Conservation (phyloP, 2,329 filamentous ascomycete species). For the Pyricularia sp. region DNA sequence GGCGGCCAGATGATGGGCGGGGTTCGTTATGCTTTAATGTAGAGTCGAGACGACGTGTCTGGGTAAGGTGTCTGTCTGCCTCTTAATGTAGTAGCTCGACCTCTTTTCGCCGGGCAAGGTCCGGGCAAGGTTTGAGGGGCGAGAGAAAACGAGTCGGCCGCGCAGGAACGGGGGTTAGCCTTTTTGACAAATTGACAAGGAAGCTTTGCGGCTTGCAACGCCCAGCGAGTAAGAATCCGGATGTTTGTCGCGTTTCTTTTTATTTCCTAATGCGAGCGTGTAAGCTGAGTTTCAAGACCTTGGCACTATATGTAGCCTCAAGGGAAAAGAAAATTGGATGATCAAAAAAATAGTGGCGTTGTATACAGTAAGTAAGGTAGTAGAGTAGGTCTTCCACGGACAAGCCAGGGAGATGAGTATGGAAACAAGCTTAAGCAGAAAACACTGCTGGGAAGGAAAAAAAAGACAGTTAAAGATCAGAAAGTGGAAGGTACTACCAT, state of each 20-base stretch:
- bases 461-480: neutral
- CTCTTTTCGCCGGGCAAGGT: neutral
- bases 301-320: neutral
- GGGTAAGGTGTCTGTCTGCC: neutral
- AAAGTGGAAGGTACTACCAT: neutral
- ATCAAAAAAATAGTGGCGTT: neutral
- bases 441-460: neutral
- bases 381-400: too few relatives aligned
- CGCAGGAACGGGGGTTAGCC: neutral
- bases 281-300: neutral
- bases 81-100: neutral
- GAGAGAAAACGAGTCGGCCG: neutral
- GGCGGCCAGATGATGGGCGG: neutral
- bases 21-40: neutral
- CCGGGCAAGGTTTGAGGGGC: neutral
- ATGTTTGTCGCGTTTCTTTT: neutral
- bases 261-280: neutral
- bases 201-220: neutral
- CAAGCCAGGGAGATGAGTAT: neutral
- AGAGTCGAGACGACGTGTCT: too few relatives aligned
- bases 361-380: too few relatives aligned
- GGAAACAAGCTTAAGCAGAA: neutral
- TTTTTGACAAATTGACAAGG: neutral
- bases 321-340: neutral
- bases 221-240: neutral